Percentiles rank a stretch among this genome's conserved stretches.
Evolutionary conservation across 805 yeast genomes (phyloP).

Genomic region (Ogataea populi-albae): DNA sequence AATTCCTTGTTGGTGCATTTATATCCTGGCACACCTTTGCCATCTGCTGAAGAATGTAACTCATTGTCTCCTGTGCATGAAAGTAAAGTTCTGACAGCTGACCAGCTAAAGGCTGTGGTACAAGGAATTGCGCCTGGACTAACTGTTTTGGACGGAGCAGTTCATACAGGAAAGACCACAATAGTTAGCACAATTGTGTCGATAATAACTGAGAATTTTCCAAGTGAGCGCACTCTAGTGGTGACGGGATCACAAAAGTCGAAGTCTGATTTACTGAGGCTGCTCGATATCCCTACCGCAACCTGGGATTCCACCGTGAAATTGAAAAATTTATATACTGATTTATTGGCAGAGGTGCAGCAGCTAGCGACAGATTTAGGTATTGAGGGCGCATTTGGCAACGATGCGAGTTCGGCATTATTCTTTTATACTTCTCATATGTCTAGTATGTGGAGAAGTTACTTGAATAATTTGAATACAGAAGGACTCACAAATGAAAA

Average conservation of each 20-base stretch:
- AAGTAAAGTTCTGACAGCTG: not conserved
- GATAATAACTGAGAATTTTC: conserved; percentile 19
- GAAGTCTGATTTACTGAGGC: conserved; percentile 14
- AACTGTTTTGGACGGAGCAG: not conserved
- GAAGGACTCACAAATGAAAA: conserved; percentile 23
- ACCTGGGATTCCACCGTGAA: not conserved
- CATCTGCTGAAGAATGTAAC: too few relatives aligned
- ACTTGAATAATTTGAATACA: conserved; percentile 20
- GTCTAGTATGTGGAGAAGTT: conserved; percentile 19
- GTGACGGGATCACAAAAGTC: conserved; percentile 25
- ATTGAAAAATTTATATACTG: conserved; percentile 4
- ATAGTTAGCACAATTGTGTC: conserved; percentile 25
- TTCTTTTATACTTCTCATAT: conserved; percentile 31
- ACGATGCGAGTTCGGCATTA: conserved; percentile 36
- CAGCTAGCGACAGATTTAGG: conserved; percentile 29
- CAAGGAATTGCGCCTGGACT: not conserved
- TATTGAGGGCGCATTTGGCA: conserved; percentile 37
- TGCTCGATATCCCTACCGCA: not conserved
- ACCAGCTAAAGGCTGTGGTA: not conserved
- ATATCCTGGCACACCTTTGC: too few relatives aligned
- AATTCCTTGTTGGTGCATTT: too few relatives aligned
- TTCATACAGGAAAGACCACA: conserved; percentile 34
- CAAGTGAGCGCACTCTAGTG: conserved; percentile 29
- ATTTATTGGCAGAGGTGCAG: conserved; percentile 26
- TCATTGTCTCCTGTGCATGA: too few relatives aligned